Evolutionary conservation across 2,329 filamentous ascomycete genomes (phyloP).

Genomic region (Colletotrichum caudatum): DNA sequence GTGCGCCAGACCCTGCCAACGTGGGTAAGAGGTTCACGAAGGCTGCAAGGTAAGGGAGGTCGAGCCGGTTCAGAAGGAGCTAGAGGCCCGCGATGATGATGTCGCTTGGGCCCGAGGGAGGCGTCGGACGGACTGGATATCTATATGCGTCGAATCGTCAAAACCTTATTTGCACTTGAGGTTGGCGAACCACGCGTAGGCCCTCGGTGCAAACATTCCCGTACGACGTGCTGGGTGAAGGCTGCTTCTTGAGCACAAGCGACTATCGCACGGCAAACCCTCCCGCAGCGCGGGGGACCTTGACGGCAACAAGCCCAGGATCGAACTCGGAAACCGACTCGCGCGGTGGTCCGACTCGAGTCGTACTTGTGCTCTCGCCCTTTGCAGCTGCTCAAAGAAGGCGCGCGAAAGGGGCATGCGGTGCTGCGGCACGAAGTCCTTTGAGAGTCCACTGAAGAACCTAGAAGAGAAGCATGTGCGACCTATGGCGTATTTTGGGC

Average conservation of each 20-base stretch:
- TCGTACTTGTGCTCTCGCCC: conserved; percentile 4
- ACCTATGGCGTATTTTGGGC: conserved; percentile 13
- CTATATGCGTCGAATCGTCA: background rate
- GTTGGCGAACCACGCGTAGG: background rate
- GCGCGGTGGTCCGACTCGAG: conserved; percentile 4
- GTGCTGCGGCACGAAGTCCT: background rate
- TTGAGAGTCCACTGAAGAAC: conserved; percentile 4
- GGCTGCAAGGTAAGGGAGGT: background rate
- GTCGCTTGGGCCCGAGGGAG: background rate
- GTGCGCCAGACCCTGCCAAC: background rate
- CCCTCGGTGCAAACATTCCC: too few species aligned
- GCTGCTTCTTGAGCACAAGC: background rate
- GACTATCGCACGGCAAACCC: background rate
- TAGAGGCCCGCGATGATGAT: background rate
- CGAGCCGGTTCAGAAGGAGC: background rate
- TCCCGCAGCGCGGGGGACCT: background rate
- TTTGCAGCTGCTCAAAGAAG: background rate
- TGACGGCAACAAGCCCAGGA: background rate
- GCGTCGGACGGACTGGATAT: background rate
- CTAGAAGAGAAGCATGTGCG: conserved; percentile 19
- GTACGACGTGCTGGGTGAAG: too few species aligned
- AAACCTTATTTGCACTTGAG: background rate
- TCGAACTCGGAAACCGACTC: background rate
- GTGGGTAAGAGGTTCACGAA: background rate
- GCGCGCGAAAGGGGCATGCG: conserved; percentile 9